A percentile compares a stretch with the other conserved stretches of the same genome.
Conservation (phyloP, 345 rosid species). For the Erucastrum elatum region DNA sequence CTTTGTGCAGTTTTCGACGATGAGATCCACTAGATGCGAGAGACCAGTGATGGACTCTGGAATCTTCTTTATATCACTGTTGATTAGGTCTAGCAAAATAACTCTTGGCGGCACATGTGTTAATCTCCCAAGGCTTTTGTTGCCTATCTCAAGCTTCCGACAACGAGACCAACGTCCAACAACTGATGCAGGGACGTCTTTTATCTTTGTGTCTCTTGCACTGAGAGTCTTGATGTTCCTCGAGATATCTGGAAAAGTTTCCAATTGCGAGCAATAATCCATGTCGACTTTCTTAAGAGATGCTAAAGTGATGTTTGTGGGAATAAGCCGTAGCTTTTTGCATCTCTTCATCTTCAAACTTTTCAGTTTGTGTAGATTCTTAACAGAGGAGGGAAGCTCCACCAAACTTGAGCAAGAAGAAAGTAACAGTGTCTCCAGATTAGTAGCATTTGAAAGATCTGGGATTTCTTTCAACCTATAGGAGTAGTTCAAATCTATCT, state of each 20-base stretch:
- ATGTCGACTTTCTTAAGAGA: background rate
- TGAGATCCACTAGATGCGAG: background rate
- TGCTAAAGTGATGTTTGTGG: conserved; percentile 3
- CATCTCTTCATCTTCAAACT: background rate
- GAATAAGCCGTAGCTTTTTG: background rate
- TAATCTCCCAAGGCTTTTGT: conserved; percentile 8
- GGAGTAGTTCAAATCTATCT: background rate
- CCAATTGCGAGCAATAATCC: background rate
- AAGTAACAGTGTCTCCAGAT: conserved; percentile 16
- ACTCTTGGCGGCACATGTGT: background rate
- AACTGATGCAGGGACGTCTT: conserved; percentile 10
- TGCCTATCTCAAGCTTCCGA: background rate
- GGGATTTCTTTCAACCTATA: conserved; percentile 17
- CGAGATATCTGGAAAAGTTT: conserved; percentile 22
- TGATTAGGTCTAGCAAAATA: background rate
- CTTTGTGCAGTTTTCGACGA: background rate
- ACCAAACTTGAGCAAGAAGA: background rate
- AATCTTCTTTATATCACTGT: background rate
- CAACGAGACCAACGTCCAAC: conserved; percentile 1
- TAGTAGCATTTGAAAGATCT: conserved; percentile 27
- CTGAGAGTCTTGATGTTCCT: background rate
- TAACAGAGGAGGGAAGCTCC: conserved; percentile 22
- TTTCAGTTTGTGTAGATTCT: conserved; percentile 19
- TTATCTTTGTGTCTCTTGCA: background rate
- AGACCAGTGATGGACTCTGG: conserved; percentile 3